Evolutionary conservation across 805 yeast species (phyloP).

Genomic region (Ogataea zsoltii): DNA sequence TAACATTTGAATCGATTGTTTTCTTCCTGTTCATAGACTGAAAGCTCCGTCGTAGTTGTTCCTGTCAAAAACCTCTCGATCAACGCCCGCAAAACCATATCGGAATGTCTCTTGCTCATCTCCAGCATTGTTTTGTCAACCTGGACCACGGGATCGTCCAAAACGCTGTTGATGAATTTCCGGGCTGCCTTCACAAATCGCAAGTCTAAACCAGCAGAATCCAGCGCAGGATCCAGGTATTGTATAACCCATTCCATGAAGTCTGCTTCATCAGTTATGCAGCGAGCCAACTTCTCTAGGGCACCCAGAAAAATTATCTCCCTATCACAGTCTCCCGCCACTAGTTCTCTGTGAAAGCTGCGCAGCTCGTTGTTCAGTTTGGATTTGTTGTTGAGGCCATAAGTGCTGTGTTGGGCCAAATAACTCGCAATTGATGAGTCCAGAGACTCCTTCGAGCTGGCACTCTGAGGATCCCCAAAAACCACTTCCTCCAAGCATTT

Average conservation of each 20-base stretch:
- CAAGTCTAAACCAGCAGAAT: conserved; percentile 56
- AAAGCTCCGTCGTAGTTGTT: conserved; percentile 18
- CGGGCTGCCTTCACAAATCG: conserved; percentile 24
- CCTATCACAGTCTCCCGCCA: conserved; percentile 32
- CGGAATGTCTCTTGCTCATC: conserved; percentile 13
- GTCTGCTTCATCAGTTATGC: conserved; percentile 33
- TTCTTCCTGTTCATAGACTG: conserved; percentile 40
- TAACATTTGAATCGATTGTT: conserved; percentile 41
- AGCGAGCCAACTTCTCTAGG: conserved; percentile 37
- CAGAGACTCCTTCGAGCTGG: neutral
- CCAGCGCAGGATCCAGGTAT: conserved; percentile 51
- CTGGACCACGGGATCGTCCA: conserved; percentile 3
- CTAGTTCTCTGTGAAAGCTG: conserved; percentile 34
- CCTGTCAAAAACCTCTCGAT: conserved; percentile 26
- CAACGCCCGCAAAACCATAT: conserved; percentile 19
- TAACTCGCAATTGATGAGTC: conserved; percentile 10
- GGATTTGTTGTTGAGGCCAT: conserved; percentile 31
- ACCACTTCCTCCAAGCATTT: conserved; percentile 15
- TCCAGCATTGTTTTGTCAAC: conserved; percentile 9
- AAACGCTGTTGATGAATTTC: conserved; percentile 9
- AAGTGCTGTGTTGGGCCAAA: conserved; percentile 37
- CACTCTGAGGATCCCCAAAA: neutral
- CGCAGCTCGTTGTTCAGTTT: conserved; percentile 40
- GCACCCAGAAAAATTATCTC: conserved; percentile 43
- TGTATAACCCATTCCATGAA: conserved; percentile 50